These are phyloP conservation scores for Cordyceps fumosorosea DNA, from an alignment of 2,329 filamentous ascomycete genomes.

Conservation along the genomic window DNA sequence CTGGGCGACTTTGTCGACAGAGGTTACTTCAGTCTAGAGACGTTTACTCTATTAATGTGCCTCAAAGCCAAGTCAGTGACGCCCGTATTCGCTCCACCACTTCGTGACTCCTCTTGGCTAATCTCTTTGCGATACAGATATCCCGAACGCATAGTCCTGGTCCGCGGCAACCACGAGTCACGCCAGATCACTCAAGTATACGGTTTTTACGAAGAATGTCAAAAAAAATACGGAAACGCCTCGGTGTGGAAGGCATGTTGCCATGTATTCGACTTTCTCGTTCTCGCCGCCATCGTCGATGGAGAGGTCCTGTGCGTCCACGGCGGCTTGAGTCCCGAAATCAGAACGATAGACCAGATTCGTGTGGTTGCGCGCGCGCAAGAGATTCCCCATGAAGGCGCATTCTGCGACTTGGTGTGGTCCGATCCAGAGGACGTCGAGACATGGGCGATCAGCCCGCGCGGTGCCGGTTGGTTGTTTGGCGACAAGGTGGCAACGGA, in stretches of 20 bases:
- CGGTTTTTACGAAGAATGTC: slow-evolving; percentile 97
- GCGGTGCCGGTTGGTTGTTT: slow-evolving; percentile 96
- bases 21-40: slow-evolving; percentile 96
- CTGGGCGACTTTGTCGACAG: slow-evolving; percentile 93
- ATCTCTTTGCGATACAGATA: slow-evolving; percentile 53
- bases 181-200: slow-evolving; percentile 97
- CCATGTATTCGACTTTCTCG: slow-evolving; percentile 98
- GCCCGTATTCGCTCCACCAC: slow-evolving; percentile 17
- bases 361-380: slow-evolving; percentile 96
- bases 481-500: slow-evolving; percentile 96
- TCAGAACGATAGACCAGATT: slow-evolving; percentile 97
- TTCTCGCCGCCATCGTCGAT: slow-evolving; percentile 93
- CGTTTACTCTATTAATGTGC: slow-evolving; percentile 94
- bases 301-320: slow-evolving; percentile 98
- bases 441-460: slow-evolving; percentile 89
- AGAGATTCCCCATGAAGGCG: slow-evolving; percentile 96
- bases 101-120: background rate
- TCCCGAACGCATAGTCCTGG: slow-evolving; percentile 88
- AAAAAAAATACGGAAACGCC: slow-evolving; percentile 95
- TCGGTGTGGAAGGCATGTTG: slow-evolving; percentile 99
- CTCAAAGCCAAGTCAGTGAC: slow-evolving; percentile 62
- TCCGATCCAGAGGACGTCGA: slow-evolving; percentile 96
- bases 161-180: slow-evolving; percentile 96
- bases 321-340: slow-evolving; percentile 80
- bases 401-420: slow-evolving; percentile 98